Base-by-base conservation (phyloP, 371 early-diverging fungal genomes). In the Dinochytrium kinnereticum region DNA sequence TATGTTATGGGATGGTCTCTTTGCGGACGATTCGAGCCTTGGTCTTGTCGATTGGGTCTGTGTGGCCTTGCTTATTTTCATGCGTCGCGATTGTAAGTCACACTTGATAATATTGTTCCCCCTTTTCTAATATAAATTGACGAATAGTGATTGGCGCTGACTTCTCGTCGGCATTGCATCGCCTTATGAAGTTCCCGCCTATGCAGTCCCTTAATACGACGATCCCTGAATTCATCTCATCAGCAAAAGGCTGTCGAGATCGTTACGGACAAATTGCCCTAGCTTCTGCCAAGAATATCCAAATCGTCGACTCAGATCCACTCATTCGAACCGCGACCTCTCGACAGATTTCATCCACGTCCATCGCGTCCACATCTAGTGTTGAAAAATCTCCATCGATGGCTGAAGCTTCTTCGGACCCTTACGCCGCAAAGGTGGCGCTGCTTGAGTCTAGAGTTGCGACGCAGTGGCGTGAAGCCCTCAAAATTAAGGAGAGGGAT, bases 1-100 rank as follows among this genome's bases (percentile, higher is more conserved):
- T 34, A 64, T 77, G n/a, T 81, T 97, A 51, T 97, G 97, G 97
- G 96, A 95, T 74, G 93, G 92, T 13, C 85, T 97, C 13, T 91
- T 96, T 82, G 92, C 94, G 3, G 89, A 93, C 57, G 92, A 91
- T 71, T 69, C 61, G 2, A 85, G 89, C 3, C 80, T 95, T 33
- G 82, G 88, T 24, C 87, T 95, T 44, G 92, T 89, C 1, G 95
- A 94, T 70, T 96, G 91, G 87, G 80, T 96, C 7, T 91, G 91
- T 50, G 71, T 94, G 2, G 91, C 92, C 0, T 78, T 97, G 73
- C 84, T 96, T 26, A 72, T 93, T 38, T 85, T 85, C 33, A 85
- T 94, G 74, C 87, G 92, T n/a, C 89, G 91, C 53, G 88, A 91
- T n/a, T 80, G 94, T 93, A 84, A 74, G 91, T 78, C 26, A n/a